Evolutionary conservation across 2,329 filamentous ascomycete species (phyloP).

Genomic region (Penicillium sp.): DNA sequence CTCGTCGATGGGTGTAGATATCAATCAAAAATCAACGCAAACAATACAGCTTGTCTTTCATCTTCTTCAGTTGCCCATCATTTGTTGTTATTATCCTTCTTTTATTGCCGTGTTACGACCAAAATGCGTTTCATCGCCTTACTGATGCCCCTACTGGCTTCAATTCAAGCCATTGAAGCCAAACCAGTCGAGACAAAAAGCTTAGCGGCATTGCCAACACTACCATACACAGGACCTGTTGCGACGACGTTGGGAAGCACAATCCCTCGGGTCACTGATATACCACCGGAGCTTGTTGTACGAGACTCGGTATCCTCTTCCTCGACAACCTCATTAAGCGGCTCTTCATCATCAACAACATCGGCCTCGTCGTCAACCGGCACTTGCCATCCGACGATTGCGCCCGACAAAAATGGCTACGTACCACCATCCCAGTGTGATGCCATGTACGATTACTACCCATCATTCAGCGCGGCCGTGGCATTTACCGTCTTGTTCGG

Average conservation of each 20-base stretch:
- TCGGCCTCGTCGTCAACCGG: conserved; percentile 2
- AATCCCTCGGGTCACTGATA: neutral
- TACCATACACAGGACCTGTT: neutral
- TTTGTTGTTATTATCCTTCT: neutral
- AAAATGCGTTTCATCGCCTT: conserved; percentile 1
- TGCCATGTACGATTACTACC: conserved; percentile 27
- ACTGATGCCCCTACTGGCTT: conserved; percentile 2
- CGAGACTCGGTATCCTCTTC: neutral
- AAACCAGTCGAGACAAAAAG: conserved; percentile 2
- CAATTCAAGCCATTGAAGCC: neutral
- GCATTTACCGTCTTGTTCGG: conserved; percentile 36
- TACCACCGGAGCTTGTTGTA: neutral
- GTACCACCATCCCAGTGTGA: conserved; percentile 18
- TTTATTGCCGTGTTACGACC: neutral
- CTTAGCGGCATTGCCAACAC: neutral
- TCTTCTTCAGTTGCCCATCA: neutral
- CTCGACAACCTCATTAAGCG: neutral
- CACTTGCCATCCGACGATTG: conserved; percentile 19
- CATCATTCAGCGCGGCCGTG: conserved; percentile 34
- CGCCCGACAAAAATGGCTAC: conserved; percentile 22
- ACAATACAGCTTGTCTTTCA: neutral
- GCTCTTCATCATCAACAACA: neutral
- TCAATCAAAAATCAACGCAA: neutral
- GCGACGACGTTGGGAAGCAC: neutral
- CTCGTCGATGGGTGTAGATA: neutral